Conservation (phyloP, 306 rosid species). For the Dicorynia guianensis region DNA sequence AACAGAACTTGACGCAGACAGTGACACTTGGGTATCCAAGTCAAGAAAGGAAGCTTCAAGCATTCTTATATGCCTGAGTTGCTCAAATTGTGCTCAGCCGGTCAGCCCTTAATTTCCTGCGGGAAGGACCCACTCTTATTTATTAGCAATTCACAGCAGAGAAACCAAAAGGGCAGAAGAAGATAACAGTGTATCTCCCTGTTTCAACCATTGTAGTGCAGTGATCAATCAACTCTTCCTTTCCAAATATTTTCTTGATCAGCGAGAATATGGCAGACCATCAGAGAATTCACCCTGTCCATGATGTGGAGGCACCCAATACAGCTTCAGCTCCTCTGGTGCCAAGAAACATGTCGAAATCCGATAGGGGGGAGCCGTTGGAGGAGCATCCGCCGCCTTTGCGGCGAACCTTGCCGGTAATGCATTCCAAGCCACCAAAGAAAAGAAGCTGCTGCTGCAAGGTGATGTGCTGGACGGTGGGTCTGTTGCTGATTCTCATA, state of each 20-base stretch:
- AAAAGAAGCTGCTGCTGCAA: slow-evolving; percentile 71
- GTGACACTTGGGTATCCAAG: slow-evolving; percentile 40
- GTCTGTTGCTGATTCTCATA: slow-evolving; percentile 46
- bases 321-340: slow-evolving; percentile 66
- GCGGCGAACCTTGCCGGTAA: slow-evolving; percentile 47
- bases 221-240: slow-evolving; percentile 22
- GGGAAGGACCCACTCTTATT: background rate
- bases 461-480: slow-evolving; percentile 62
- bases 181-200: background rate
- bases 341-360: slow-evolving; percentile 47
- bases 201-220: background rate
- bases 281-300: slow-evolving; percentile 65
- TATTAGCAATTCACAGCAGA: background rate
- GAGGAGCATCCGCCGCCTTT: slow-evolving; percentile 36
- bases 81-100: slow-evolving; percentile 20
- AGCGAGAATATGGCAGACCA: slow-evolving; percentile 45
- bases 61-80: slow-evolving; percentile 11
- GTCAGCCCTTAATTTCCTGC: slow-evolving; percentile 29
- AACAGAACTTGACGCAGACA: slow-evolving; percentile 31
- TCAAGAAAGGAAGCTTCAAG: slow-evolving; percentile 47
- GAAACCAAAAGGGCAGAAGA: background rate
- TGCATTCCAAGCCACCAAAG: slow-evolving; percentile 71
- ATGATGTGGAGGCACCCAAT: slow-evolving; percentile 66
- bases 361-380: slow-evolving; percentile 48
- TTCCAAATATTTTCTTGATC: background rate